Percentiles rank a stretch among this genome's conserved stretches.
These are phyloP conservation scores for Rugonectria rugulosa DNA, from an alignment of 2,329 filamentous ascomycete genomes.

Conservation along the genomic window DNA sequence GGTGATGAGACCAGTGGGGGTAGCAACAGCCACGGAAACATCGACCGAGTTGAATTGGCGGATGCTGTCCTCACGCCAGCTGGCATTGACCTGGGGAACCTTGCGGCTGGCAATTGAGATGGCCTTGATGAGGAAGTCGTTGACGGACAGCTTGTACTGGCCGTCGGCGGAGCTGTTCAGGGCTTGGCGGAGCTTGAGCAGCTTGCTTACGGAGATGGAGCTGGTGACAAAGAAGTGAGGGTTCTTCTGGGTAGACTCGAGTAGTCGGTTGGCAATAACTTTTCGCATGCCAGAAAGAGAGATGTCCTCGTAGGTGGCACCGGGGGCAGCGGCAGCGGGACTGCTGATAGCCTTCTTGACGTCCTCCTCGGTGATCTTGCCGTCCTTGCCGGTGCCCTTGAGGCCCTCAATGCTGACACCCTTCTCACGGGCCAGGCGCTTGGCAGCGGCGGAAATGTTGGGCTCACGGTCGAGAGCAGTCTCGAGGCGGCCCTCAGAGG, in stretches of 20 bases:
- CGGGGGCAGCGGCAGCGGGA: conserved; percentile 61
- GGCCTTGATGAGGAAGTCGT: conserved; percentile 99
- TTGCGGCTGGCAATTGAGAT: conserved; percentile 88
- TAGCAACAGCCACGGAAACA: conserved; percentile 94
- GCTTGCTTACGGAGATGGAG: conserved; percentile 90
- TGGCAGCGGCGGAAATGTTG: conserved; percentile 74
- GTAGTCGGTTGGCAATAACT: conserved; percentile 91
- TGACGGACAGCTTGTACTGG: conserved; percentile 99
- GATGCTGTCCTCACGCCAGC: conserved; percentile 90
- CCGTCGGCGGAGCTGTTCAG: conserved; percentile 89
- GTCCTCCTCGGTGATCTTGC: conserved; percentile 90
- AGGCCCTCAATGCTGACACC: conserved; percentile 78
- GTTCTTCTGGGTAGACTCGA: conserved; percentile 88
- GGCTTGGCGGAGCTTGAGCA: conserved; percentile 93
- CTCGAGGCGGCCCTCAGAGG: conserved; percentile 80
- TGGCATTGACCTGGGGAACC: conserved; percentile 94
- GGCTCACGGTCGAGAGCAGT: conserved; percentile 84
- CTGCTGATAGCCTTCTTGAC: conserved; percentile 83
- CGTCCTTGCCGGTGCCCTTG: conserved; percentile 87
- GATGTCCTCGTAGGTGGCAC: conserved; percentile 80
- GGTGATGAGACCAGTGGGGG: conserved; percentile 92
- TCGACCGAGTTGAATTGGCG: conserved; percentile 94
- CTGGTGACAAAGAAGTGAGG: conserved; percentile 98
- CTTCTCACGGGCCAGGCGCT: conserved; percentile 85
- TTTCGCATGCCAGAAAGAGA: conserved; percentile 95